Evolutionary conservation across 371 early-diverging fungal species (phyloP).

Genomic region (Neoconidiobolus thromboides): DNA sequence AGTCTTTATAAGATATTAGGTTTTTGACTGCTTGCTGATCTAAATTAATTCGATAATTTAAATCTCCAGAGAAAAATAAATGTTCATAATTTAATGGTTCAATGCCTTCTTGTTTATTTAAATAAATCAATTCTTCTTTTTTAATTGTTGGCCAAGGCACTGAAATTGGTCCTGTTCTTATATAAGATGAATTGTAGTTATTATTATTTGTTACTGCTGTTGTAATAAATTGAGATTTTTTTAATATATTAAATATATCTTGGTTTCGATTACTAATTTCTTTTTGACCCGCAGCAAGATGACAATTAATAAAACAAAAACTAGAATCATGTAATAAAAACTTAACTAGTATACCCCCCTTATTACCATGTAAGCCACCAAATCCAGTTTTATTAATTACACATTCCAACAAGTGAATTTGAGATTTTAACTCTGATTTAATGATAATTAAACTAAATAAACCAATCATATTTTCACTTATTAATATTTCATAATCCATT

Average conservation of each 20-base stretch:
- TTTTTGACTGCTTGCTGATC: slow-evolving; percentile 32
- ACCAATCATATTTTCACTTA: slow-evolving; percentile 57
- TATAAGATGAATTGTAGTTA: no score
- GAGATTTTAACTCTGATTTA: slow-evolving; percentile 14
- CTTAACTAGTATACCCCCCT: slow-evolving; percentile 71
- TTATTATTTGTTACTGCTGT: slow-evolving; percentile 6
- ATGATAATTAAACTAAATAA: slow-evolving; percentile 57
- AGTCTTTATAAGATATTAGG: slow-evolving; percentile 18
- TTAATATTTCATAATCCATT: slow-evolving; percentile 30
- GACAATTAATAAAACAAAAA: slow-evolving; percentile 67
- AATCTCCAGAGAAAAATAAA: slow-evolving; percentile 53
- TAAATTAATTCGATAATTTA: slow-evolving; percentile 68
- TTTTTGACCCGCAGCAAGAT: slow-evolving; percentile 68
- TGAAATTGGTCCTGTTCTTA: no score
- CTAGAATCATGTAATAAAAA: slow-evolving; percentile 54
- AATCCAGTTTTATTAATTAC: slow-evolving; percentile 61
- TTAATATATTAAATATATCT: slow-evolving; percentile 49
- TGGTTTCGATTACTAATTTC: slow-evolving; percentile 49
- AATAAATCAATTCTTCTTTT: no score
- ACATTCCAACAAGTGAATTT: slow-evolving; percentile 16
- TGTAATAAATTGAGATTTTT: slow-evolving; percentile 26
- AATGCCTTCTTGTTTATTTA: slow-evolving; percentile 37
- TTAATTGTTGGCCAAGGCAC: no score
- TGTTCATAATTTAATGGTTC: slow-evolving; percentile 55
- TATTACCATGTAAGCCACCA: slow-evolving; percentile 72